phyloP scores from a whole-genome alignment of 352 stramenopile genomes.

The Pythium coloratum region DNA sequence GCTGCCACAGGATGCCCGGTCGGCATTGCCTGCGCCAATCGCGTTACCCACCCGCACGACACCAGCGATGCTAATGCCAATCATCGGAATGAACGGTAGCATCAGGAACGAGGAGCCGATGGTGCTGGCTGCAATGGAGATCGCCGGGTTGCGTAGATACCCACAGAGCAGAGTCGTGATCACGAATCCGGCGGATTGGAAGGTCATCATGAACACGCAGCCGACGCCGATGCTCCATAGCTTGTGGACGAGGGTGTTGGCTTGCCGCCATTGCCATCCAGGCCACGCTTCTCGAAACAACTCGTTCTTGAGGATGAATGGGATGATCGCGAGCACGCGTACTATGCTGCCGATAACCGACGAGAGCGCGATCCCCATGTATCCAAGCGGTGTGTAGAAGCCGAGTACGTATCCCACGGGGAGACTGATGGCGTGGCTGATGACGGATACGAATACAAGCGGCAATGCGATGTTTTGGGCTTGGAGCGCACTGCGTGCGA shows the following conservation, averaged over 20 bases:
- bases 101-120: conserved; percentile 50
- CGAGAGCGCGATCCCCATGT: conserved; percentile 39
- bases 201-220: conserved; percentile 53
- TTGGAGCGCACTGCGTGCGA: conserved; percentile 42
- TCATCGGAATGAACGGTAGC: conserved; percentile 53
- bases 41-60: conserved; percentile 63
- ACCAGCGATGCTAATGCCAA: conserved; percentile 52
- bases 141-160: conserved; percentile 47
- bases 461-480: conserved; percentile 45
- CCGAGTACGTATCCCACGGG: conserved; percentile 36
- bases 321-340: conserved; percentile 32
- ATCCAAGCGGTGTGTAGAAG: conserved; percentile 43
- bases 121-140: conserved; percentile 52
- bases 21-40: conserved; percentile 42
- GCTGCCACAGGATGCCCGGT: conserved; percentile 36
- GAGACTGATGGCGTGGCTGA: conserved; percentile 26
- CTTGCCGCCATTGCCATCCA: conserved; percentile 31
- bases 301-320: conserved; percentile 33
- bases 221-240: conserved; percentile 32
- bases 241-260: conserved; percentile 10
- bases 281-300: conserved; percentile 34
- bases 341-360: conserved; percentile 31
- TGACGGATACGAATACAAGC: conserved; percentile 30
- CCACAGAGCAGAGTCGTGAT: conserved; percentile 53
- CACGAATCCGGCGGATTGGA: conserved; percentile 47